These are phyloP conservation scores for Septoria linicola DNA, from an alignment of 2,329 filamentous ascomycete genomes.

Conservation along the genomic window DNA sequence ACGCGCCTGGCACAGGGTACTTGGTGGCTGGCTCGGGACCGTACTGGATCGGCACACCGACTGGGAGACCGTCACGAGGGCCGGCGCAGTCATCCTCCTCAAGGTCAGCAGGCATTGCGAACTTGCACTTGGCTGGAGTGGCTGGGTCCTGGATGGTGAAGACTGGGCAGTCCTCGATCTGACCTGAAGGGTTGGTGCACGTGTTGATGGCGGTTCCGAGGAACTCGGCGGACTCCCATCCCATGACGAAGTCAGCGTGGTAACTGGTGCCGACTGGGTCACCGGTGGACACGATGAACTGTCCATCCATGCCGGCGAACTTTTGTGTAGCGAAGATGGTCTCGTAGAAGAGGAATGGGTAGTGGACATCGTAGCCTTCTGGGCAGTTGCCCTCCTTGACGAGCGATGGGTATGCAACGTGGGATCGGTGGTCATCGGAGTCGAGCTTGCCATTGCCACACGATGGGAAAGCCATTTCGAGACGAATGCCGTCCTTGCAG, in stretches of 20 bases:
- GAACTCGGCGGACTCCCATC: constrained; percentile 66
- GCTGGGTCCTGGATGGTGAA: constrained; percentile 67
- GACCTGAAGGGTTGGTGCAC: constrained; percentile 71
- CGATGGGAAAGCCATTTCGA: constrained; percentile 84
- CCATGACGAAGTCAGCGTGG: constrained; percentile 76
- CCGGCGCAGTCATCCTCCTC: constrained; percentile 60
- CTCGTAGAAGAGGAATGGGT: constrained; percentile 79
- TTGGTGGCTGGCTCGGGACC: constrained; percentile 45
- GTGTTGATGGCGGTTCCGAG: constrained; percentile 69
- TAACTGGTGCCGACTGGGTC: constrained; percentile 73
- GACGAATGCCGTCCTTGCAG: constrained; percentile 76
- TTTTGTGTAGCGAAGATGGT: constrained; percentile 75
- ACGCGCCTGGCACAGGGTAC: constrained; percentile 34
- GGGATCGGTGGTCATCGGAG: constrained; percentile 55
- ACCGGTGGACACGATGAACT: constrained; percentile 75
- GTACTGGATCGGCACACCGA: constrained; percentile 54
- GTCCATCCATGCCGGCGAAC: constrained; percentile 62
- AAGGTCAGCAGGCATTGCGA: constrained; percentile 58
- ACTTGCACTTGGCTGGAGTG: constrained; percentile 59
- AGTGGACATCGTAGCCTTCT: constrained; percentile 61
- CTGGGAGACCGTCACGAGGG: constrained; percentile 62
- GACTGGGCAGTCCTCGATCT: constrained; percentile 69
- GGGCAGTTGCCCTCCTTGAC: constrained; percentile 79
- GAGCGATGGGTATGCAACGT: constrained; percentile 75
- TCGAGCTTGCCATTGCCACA: constrained; percentile 73